phyloP scores from a whole-genome alignment of 306 rosid genomes.

The Quercus rubra region DNA sequence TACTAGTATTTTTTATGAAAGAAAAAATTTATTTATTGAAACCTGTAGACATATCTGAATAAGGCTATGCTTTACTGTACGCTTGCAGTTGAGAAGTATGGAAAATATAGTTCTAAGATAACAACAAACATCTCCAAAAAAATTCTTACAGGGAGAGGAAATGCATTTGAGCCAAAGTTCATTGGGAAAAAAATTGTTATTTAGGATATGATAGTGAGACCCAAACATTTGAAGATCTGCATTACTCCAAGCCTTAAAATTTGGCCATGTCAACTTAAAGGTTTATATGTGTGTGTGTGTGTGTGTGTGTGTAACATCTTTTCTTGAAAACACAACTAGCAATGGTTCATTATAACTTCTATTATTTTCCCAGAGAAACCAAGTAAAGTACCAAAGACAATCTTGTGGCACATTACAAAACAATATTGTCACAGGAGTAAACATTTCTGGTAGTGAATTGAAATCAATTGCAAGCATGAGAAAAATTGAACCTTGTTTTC shows the following conservation, averaged over 20 bases:
- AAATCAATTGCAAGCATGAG: not conserved
- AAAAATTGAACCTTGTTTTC: conserved; percentile 63
- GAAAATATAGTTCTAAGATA: not conserved
- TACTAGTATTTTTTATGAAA: not conserved
- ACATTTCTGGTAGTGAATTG: not conserved
- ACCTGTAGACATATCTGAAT: not conserved
- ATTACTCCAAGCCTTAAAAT: not conserved
- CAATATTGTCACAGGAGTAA: not conserved
- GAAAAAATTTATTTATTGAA: not conserved
- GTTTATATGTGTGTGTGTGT: no score
- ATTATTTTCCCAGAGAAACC: not conserved
- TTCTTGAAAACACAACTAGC: not conserved
- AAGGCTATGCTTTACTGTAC: not conserved
- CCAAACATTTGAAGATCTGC: not conserved
- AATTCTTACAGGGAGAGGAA: not conserved
- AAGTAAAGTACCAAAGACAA: not conserved
- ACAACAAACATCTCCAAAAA: not conserved
- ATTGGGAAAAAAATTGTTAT: not conserved
- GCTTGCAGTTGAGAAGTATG: not conserved
- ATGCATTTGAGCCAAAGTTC: not conserved
- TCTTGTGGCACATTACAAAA: not conserved
- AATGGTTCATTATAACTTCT: not conserved
- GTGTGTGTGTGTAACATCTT: not conserved
- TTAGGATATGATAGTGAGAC: not conserved
- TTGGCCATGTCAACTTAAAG: not conserved